These are phyloP conservation scores for Talaromyces piceae DNA, from an alignment of 2,329 filamentous ascomycete genomes.

Conservation along the genomic window DNA sequence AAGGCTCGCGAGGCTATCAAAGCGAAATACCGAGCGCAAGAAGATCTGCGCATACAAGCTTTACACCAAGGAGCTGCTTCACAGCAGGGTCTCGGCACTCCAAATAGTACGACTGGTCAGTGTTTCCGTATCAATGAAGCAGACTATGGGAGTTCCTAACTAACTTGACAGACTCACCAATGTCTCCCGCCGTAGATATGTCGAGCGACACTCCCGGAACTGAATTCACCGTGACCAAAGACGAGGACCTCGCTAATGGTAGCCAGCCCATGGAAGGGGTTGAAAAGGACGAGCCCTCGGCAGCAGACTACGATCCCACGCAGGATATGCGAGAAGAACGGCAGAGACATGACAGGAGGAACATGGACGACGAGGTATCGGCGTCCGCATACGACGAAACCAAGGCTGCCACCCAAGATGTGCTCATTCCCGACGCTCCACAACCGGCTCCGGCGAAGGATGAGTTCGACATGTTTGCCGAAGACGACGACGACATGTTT, in stretches of 20 bases:
- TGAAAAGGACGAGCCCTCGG: conserved; percentile 71
- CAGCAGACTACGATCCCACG: conserved; percentile 85
- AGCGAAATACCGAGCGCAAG: conserved; percentile 66
- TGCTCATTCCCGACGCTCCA: conserved; percentile 37
- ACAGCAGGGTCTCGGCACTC: conserved; percentile 42
- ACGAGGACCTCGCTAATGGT: conserved; percentile 59
- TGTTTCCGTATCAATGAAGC: background rate
- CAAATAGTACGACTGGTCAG: conserved; percentile 7
- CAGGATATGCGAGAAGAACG: conserved; percentile 82
- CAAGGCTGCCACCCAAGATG: conserved; percentile 45
- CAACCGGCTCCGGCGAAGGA: conserved; percentile 41
- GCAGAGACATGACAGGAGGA: conserved; percentile 59
- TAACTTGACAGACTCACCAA: conserved; percentile 21
- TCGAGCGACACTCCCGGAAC: conserved; percentile 43
- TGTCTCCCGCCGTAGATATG: conserved; percentile 33
- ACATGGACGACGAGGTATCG: conserved; percentile 45
- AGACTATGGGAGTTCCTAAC: conserved; percentile 38
- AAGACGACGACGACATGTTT: conserved; percentile 76
- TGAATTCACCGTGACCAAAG: conserved; percentile 57
- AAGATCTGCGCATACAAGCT: conserved; percentile 67
- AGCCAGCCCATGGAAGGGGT: conserved; percentile 29
- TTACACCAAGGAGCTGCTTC: conserved; percentile 57
- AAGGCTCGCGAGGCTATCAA: conserved; percentile 78
- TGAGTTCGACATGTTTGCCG: conserved; percentile 58
- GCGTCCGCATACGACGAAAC: conserved; percentile 54